phyloP scores from a whole-genome alignment of 1,139 yeast genomes.

The Groenewaldozyma auringiensis region DNA sequence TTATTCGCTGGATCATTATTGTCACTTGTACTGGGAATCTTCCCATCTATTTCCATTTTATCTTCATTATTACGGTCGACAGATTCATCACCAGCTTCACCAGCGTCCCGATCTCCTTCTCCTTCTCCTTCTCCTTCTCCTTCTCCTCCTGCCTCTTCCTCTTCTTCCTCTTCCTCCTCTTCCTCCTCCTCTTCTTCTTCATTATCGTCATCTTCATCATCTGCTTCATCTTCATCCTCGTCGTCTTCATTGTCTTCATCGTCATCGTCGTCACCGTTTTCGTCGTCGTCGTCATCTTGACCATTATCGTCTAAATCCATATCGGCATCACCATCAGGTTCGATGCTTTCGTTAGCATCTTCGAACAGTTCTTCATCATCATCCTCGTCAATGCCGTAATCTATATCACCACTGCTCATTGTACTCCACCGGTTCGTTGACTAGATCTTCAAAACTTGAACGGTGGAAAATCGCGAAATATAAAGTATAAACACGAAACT shows the following conservation, averaged over 20 bases:
- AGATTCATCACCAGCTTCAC: neutral
- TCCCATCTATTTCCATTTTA: neutral
- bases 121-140: slow-evolving; percentile 6
- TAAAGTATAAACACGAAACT: no score
- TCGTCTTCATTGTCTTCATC: slow-evolving; percentile 13
- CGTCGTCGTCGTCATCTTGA: slow-evolving; percentile 15
- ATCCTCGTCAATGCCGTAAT: slow-evolving; percentile 20
- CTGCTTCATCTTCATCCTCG: slow-evolving; percentile 10
- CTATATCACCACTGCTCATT: slow-evolving; percentile 15
- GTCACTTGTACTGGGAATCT: no score
- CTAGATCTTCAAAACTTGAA: no score
- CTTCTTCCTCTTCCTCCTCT: slow-evolving; percentile 5
- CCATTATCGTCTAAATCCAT: slow-evolving; percentile 20
- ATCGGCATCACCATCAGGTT: slow-evolving; percentile 14
- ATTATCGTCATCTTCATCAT: slow-evolving; percentile 6
- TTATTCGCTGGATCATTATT: neutral
- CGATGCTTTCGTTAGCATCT: slow-evolving; percentile 23
- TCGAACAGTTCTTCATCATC: slow-evolving; percentile 28
- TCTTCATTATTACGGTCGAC: neutral
- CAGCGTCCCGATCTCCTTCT: neutral
- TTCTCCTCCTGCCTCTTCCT: slow-evolving; percentile 8
- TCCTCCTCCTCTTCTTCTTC: slow-evolving; percentile 11
- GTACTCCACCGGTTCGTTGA: no score
- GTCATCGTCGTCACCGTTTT: slow-evolving; percentile 10
- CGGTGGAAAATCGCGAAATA: neutral